Evolutionary conservation across 1,139 yeast genomes (phyloP).

Genomic region (Suhomyces chickasaworum): DNA sequence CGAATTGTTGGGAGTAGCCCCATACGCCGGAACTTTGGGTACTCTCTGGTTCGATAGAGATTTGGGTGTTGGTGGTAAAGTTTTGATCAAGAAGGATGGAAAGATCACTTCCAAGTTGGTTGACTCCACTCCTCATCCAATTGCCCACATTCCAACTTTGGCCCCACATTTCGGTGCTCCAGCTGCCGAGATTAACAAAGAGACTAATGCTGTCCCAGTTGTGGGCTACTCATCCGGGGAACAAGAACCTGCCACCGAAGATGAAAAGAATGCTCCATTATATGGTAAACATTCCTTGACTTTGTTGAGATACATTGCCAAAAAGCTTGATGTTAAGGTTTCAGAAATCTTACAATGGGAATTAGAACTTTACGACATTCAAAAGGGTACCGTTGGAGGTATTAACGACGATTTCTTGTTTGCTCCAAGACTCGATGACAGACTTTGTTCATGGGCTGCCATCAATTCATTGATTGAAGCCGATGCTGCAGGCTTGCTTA

Average conservation of each 20-base stretch:
- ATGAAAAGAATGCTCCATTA: conserved; percentile 64
- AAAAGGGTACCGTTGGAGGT: conserved; percentile 63
- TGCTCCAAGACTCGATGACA: conserved; percentile 69
- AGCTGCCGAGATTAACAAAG: conserved; percentile 54
- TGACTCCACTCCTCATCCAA: conserved; percentile 61
- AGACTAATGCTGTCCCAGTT: conserved; percentile 65
- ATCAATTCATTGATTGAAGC: conserved; percentile 52
- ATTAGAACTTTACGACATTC: conserved; percentile 65
- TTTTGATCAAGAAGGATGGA: conserved; percentile 43
- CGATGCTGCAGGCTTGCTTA: conserved; percentile 23
- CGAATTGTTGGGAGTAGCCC: conserved; percentile 65
- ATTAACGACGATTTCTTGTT: conserved; percentile 59
- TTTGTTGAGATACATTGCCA: conserved; percentile 57
- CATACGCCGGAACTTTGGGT: conserved; percentile 61
- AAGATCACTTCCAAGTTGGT: conserved; percentile 47
- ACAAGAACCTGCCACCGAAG: conserved; percentile 47
- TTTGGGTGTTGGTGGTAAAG: conserved; percentile 65
- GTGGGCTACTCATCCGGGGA: conserved; percentile 44
- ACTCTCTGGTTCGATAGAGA: conserved; percentile 68
- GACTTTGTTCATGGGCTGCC: conserved; percentile 66
- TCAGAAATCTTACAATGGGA: conserved; percentile 59
- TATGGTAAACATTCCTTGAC: conserved; percentile 60
- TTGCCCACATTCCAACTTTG: conserved; percentile 64
- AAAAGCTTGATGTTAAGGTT: conserved; percentile 49
- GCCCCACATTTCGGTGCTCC: conserved; percentile 67